Evolutionary conservation across 75 land plant genomes (phyloP).

Genomic region (Picea sitchensis): DNA sequence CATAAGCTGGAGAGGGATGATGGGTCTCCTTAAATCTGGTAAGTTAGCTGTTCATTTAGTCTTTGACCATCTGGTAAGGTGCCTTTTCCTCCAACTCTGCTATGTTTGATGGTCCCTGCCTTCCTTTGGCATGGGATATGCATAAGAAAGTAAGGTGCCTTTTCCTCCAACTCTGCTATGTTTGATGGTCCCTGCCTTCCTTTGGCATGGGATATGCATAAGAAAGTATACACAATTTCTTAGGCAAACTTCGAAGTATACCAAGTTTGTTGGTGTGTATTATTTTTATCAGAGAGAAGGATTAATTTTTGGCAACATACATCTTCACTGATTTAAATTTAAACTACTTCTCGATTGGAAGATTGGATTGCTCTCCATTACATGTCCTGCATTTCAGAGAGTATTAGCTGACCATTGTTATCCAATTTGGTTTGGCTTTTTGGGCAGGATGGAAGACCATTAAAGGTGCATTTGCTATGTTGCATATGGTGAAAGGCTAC

Average conservation of each 20-base stretch:
- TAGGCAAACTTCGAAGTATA: not conserved
- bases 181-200: not conserved
- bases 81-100: not conserved
- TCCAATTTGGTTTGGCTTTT: not conserved
- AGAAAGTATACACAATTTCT: not conserved
- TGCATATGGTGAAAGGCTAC: constrained; percentile 92
- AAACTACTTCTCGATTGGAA: too few species aligned
- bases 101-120: not conserved
- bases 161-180: not conserved
- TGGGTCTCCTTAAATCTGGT: constrained; percentile 73
- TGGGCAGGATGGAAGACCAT: constrained; percentile 82
- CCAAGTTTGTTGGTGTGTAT: not conserved
- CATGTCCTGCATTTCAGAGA: not conserved
- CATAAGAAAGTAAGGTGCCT: not conserved
- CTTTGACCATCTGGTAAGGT: not conserved
- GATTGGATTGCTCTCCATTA: too few species aligned
- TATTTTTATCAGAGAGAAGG: too few species aligned
- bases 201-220: not conserved
- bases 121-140: not conserved
- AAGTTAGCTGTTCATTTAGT: not conserved
- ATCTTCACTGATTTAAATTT: too few species aligned
- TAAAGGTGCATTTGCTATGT: constrained; percentile 89
- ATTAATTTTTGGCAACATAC: too few species aligned
- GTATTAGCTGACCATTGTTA: not conserved
- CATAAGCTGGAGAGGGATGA: constrained; percentile 73